phyloP scores from a whole-genome alignment of 164 flowering plant species.

The Vitis amurensis region DNA sequence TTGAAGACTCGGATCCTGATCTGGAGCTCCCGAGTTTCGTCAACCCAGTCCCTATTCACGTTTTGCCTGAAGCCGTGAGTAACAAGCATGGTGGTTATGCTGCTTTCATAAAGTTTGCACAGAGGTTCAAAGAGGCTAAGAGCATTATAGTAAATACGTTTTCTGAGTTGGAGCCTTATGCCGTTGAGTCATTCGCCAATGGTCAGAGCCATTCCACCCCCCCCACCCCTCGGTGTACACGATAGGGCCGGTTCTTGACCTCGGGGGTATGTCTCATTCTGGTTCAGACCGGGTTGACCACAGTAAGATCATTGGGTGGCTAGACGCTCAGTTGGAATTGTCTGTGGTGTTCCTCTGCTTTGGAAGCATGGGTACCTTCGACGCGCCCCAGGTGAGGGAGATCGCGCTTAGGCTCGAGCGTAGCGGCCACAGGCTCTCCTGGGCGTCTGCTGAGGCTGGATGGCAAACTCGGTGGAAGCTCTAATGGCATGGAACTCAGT shows the following conservation, averaged over 20 bases:
- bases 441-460: not conserved
- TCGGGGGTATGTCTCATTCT: not conserved
- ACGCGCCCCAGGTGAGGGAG: too few relatives aligned
- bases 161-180: slow-evolving; percentile 31
- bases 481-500: not conserved
- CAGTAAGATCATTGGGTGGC: too few relatives aligned
- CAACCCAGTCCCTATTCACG: slow-evolving; percentile 14
- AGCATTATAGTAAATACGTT: slow-evolving; percentile 37
- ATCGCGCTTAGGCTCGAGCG: not conserved
- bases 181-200: slow-evolving; percentile 2
- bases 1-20: not conserved
- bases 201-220: too few relatives aligned
- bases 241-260: not conserved
- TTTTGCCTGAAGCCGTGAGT: slow-evolving; percentile 11
- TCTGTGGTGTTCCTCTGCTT: too few relatives aligned
- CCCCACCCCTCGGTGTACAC: too few relatives aligned
- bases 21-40: slow-evolving; percentile 9
- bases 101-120: slow-evolving; percentile 2
- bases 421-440: not conserved
- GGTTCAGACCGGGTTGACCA: too few relatives aligned
- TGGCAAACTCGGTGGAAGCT: too few relatives aligned
- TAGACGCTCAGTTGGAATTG: too few relatives aligned
- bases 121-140: slow-evolving; percentile 19
- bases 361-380: too few relatives aligned
- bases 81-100: slow-evolving; percentile 7